These are phyloP conservation scores for Leccinum variicolor DNA, from an alignment of 768 basidiomycete species.

Conservation along the genomic window DNA sequence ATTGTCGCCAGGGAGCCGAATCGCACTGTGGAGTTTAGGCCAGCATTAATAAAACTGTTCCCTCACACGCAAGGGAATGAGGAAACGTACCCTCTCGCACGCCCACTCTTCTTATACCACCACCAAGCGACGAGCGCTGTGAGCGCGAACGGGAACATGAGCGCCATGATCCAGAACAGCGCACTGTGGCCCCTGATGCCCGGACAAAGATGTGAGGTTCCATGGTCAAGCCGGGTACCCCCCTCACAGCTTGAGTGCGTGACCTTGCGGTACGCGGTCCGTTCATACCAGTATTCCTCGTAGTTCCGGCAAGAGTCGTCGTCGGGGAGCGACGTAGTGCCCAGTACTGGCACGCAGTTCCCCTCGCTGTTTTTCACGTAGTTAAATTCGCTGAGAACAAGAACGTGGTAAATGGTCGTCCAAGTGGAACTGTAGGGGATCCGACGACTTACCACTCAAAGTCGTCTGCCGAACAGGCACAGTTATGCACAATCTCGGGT, in stretches of 20 bases:
- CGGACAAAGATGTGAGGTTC: constrained; percentile 73
- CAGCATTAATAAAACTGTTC: constrained; percentile 2
- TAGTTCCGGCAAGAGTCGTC: constrained; percentile 62
- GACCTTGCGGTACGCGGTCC: constrained; percentile 88
- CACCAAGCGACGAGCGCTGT: constrained; percentile 76
- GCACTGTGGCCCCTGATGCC: constrained; percentile 69
- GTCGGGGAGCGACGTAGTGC: constrained; percentile 55
- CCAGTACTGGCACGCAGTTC: constrained; percentile 75
- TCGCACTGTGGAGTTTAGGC: constrained; percentile 46
- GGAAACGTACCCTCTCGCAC: constrained; percentile 65
- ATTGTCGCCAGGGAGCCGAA: constrained; percentile 64
- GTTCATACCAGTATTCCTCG: constrained; percentile 89
- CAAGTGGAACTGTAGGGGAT: neutral
- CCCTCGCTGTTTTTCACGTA: constrained; percentile 63
- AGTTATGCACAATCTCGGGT: constrained; percentile 60
- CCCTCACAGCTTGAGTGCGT: constrained; percentile 86
- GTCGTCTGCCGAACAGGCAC: constrained; percentile 68
- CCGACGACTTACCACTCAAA: constrained; percentile 85
- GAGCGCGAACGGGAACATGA: constrained; percentile 73
- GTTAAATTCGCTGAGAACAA: constrained; percentile 81
- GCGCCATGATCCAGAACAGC: constrained; percentile 81
- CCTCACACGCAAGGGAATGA: neutral
- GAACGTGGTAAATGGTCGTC: neutral
- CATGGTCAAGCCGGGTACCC: constrained; percentile 76
- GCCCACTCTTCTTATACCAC: constrained; percentile 74